Evolutionary conservation across 1,284 basidiomycete species (phyloP).

Genomic region (Hymenochaete sp.): DNA sequence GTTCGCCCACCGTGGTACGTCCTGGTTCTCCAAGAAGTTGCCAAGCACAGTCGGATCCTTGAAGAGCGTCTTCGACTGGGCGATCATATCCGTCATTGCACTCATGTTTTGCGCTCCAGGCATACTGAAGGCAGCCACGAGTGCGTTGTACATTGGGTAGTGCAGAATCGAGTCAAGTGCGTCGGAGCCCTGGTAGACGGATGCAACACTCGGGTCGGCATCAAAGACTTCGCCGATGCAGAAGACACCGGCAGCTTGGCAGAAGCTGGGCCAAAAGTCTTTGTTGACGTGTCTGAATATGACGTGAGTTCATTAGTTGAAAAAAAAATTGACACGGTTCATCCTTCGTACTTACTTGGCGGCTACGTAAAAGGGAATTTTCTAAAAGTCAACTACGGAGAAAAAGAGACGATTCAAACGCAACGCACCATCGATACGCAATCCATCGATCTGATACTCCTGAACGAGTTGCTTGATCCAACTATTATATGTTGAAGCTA

Average conservation of each 20-base stretch:
- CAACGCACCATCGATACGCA: conserved; percentile 61
- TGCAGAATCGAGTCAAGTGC: conserved; percentile 58
- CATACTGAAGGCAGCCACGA: conserved; percentile 53
- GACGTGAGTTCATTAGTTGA: conserved; percentile 3
- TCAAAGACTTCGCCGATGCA: conserved; percentile 77
- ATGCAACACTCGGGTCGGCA: conserved; percentile 36
- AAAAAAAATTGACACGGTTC: background rate
- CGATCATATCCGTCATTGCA: conserved; percentile 44
- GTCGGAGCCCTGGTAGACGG: conserved; percentile 40
- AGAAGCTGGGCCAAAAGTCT: conserved; percentile 65
- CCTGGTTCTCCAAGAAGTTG: conserved; percentile 82
- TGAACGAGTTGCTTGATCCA: conserved; percentile 58
- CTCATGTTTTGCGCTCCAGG: conserved; percentile 58
- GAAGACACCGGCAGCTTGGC: conserved; percentile 65
- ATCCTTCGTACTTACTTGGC: conserved; percentile 43
- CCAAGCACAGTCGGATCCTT: conserved; percentile 43
- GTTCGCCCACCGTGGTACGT: conserved; percentile 67
- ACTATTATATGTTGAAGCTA: conserved; percentile 44
- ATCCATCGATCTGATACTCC: conserved; percentile 58
- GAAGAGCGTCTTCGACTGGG: conserved; percentile 45
- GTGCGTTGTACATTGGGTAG: conserved; percentile 64
- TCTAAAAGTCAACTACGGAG: background rate
- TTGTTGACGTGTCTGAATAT: conserved; percentile 48
- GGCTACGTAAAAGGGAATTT: conserved; percentile 27
- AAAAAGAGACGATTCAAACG: background rate